Evolutionary conservation across 768 basidiomycete species (phyloP), one percentile per base, ranked within the genome.

Genomic region (Sarcodon aspratus): DNA sequence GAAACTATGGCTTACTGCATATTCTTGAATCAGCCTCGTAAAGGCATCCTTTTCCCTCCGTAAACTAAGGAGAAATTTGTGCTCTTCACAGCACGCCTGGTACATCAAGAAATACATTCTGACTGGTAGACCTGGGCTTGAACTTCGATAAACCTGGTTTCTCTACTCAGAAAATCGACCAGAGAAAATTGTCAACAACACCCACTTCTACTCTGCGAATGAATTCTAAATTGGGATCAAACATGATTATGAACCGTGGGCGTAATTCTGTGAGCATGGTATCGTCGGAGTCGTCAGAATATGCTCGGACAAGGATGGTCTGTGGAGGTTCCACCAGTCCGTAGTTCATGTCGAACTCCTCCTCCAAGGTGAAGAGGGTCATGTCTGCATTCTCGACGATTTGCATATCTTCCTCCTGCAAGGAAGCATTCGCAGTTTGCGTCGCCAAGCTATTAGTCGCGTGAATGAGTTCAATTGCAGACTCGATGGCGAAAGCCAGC

Each of bases 91-190:
- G 44, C 90, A 94, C 57, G 87, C 79, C 49, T 80, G 75, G 64
- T 98, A 98, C n/a, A 91, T 70, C 85, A 96, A 85, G 61, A 97
- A 93, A 65, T 98, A 98, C 2, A 97, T 85, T 11, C 94, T 73
- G 0, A 98, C 80, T 0, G 75, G 83, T 6, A 95, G 64, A 0
- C 89, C 89, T 0, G 90, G 84, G 65, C 84, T 81, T 3, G 85
- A 79, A 49, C 81, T 85, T 56, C 86, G 80, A 62, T 95, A 97
- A 0, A 91, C 86, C 91, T 93, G 52, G 7, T 27, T 33, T 10
- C 10, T 10, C 6, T 27, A 45, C n/a, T 21, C 46, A 15, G 18
- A 44, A 34, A n/a, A 10, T 13, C 21, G 5, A 27, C 21, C 21
- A 27, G 5, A 31, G 17, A 38, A 10, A 42, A 9, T 10, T 45